Evolutionary conservation across 176 grass and related monocot species (phyloP).

Genomic region (Guadua angustifolia): DNA sequence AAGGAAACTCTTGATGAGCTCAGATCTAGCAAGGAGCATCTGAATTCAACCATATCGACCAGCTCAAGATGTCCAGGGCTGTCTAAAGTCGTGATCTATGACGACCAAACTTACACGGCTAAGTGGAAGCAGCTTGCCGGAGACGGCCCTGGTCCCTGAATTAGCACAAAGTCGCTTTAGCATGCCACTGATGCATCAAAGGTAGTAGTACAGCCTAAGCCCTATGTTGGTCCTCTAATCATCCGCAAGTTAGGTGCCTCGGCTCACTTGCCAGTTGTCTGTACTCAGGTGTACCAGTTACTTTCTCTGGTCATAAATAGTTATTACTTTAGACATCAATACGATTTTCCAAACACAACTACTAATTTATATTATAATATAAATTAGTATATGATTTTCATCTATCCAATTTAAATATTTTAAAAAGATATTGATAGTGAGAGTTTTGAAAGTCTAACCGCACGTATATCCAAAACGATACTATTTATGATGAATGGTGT

Average conservation of each 20-base stretch:
- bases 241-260: not conserved
- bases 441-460: no score
- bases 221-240: slow-evolving; percentile 33
- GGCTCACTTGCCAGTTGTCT: slow-evolving; percentile 20
- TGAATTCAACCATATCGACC: not conserved
- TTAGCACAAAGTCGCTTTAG: slow-evolving; percentile 27
- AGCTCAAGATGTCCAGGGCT: not conserved
- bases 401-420: no score
- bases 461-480: no score
- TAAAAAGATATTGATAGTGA: no score
- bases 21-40: not conserved
- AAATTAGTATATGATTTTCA: no score
- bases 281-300: slow-evolving; percentile 11
- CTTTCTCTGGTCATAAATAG: no score
- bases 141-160: slow-evolving; percentile 41
- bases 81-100: not conserved
- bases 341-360: no score
- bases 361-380: no score
- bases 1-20: not conserved
- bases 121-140: slow-evolving; percentile 9
- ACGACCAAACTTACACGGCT: not conserved
- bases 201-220: not conserved
- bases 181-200: slow-evolving; percentile 12
- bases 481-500: no score
- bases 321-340: no score